A percentile compares a stretch with the other conserved stretches of the same genome.
These are phyloP conservation scores for Pichia membranifaciens DNA, from an alignment of 805 yeast genomes.

Conservation along the genomic window DNA sequence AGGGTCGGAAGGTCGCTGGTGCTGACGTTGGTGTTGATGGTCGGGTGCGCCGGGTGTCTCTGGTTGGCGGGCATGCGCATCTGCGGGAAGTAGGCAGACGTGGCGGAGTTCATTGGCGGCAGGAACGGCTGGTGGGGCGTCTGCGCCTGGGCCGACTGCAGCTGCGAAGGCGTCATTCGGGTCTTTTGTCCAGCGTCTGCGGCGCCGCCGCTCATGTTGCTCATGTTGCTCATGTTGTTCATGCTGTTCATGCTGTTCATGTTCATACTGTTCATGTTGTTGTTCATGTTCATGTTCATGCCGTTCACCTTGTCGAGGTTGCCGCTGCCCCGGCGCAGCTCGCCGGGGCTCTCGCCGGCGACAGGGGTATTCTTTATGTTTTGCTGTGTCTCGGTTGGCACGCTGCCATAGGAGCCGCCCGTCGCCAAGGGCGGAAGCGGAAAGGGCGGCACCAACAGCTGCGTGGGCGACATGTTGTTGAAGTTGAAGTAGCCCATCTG, in stretches of 20 bases:
- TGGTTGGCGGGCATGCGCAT: background rate
- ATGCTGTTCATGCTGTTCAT: too few species aligned
- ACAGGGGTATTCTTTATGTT: background rate
- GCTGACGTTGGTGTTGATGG: background rate
- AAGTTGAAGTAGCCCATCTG: slow-evolving; percentile 26
- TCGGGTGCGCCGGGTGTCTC: background rate
- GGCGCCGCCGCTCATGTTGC: slow-evolving; percentile 1
- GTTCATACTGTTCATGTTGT: background rate
- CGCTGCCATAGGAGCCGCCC: slow-evolving; percentile 18
- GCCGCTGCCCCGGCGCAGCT: background rate
- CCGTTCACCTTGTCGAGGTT: too few species aligned
- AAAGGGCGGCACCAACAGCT: slow-evolving; percentile 14
- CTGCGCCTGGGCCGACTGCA: too few species aligned
- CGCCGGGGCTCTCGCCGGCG: background rate
- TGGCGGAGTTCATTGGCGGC: slow-evolving; percentile 17
- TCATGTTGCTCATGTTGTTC: too few species aligned
- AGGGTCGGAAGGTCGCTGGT: slow-evolving; percentile 2
- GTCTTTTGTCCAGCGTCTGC: too few species aligned
- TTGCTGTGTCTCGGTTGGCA: slow-evolving; percentile 18
- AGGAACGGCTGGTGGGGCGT: slow-evolving; percentile 19
- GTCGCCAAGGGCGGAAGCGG: slow-evolving; percentile 21
- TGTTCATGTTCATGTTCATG: slow-evolving; percentile 1
- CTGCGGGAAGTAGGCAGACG: slow-evolving; percentile 13
- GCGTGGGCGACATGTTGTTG: slow-evolving; percentile 31
- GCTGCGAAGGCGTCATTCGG: too few species aligned